These are phyloP conservation scores for Penicillium sp. DNA, from an alignment of 2,329 filamentous ascomycete genomes.

Conservation along the genomic window DNA sequence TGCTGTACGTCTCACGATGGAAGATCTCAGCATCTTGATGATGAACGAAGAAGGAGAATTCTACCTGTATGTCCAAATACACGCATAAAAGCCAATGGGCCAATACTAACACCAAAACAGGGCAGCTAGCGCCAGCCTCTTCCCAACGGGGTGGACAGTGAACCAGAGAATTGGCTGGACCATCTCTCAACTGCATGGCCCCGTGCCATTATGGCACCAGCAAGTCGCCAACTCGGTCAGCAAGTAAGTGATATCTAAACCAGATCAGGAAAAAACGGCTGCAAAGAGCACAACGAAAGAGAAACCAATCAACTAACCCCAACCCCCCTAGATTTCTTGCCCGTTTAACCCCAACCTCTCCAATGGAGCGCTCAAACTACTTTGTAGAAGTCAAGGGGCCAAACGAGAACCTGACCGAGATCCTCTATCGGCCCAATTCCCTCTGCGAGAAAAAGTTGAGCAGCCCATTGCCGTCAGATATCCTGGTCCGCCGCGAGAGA, in stretches of 20 bases:
- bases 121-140: conserved; percentile 52
- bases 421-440: conserved; percentile 46
- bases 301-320: not conserved
- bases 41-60: conserved; percentile 48
- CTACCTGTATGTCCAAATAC: conserved; percentile 41
- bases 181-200: conserved; percentile 48
- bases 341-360: conserved; percentile 43
- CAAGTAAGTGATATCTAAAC: conserved; percentile 33
- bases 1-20: conserved; percentile 50
- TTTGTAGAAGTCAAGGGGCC: conserved; percentile 50
- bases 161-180: conserved; percentile 50
- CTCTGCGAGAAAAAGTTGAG: conserved; percentile 39
- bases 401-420: conserved; percentile 37
- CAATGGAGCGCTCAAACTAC: conserved; percentile 51
- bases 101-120: conserved; percentile 27
- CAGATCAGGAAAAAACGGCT: not conserved
- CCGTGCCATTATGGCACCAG: conserved; percentile 52
- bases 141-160: conserved; percentile 54
- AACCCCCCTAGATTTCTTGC: conserved; percentile 42
- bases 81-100: not conserved
- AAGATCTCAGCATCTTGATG: conserved; percentile 53
- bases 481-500: conserved; percentile 50
- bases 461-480: conserved; percentile 38
- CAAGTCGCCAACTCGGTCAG: conserved; percentile 45
- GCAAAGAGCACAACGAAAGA: not conserved